Percentiles rank a stretch among this genome's conserved stretches.
Evolutionary conservation across 345 rosid genomes (phyloP).

Genomic region (Gossypium raimondii): DNA sequence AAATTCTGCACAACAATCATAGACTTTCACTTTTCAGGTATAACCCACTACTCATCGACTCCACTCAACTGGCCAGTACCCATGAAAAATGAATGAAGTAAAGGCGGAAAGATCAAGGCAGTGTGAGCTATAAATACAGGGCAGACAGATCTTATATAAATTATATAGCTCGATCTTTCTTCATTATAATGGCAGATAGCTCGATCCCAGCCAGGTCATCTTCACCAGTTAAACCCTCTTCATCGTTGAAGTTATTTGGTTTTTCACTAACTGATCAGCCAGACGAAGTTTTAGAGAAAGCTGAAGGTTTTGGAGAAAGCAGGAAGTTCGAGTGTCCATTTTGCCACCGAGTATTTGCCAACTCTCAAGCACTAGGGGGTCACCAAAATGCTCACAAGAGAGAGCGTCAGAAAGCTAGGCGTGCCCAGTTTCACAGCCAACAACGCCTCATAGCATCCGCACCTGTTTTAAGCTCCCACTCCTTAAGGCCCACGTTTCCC

Average conservation of each 20-base stretch:
- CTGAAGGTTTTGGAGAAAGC: constrained; percentile 18
- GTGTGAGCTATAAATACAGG: constrained; percentile 11
- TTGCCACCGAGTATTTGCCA: constrained; percentile 47
- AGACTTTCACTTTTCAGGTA: background rate
- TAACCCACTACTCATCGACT: background rate
- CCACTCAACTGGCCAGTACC: background rate
- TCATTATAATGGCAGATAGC: constrained; percentile 19
- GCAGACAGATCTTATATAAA: background rate
- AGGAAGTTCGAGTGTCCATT: constrained; percentile 55
- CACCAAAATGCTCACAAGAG: constrained; percentile 65
- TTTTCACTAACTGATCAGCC: constrained; percentile 27
- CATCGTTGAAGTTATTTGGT: constrained; percentile 40
- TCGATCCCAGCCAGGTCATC: constrained; percentile 18
- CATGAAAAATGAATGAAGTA: background rate
- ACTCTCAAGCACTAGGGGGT: constrained; percentile 62
- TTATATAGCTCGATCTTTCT: background rate
- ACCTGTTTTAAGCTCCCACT: constrained; percentile 30
- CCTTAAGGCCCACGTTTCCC: constrained; percentile 18
- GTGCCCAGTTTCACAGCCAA: constrained; percentile 29
- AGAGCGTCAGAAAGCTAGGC: constrained; percentile 49
- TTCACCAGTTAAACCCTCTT: constrained; percentile 16
- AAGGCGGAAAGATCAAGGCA: background rate
- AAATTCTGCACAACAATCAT: background rate
- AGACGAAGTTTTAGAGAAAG: constrained; percentile 14
- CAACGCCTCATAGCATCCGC: constrained; percentile 26